phyloP scores from a whole-genome alignment of 345 rosid genomes.

The Bretschneidera sinensis region DNA sequence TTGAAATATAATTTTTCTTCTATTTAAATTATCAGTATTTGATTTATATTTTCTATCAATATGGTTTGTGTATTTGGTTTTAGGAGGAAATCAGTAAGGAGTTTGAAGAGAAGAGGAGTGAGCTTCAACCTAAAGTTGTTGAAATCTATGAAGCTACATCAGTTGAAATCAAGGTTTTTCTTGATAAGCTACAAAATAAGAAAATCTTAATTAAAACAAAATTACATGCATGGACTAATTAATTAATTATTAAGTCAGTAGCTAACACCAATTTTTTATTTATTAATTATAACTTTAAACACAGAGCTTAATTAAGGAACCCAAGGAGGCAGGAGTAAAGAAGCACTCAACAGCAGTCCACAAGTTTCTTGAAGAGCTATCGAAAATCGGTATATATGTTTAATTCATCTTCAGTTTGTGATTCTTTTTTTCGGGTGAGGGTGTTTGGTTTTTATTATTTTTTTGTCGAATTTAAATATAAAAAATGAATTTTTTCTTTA shows the following conservation, averaged over 20 bases:
- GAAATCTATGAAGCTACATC: constrained; percentile 79
- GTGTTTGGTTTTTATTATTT: too few relatives aligned
- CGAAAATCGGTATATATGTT: constrained; percentile 52
- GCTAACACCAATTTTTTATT: too few relatives aligned
- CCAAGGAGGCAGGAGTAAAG: constrained; percentile 60
- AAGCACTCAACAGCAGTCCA: constrained; percentile 52
- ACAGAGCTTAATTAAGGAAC: constrained; percentile 70
- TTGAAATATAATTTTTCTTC: too few relatives aligned
- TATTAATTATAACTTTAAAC: not conserved
- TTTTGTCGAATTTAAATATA: too few relatives aligned
- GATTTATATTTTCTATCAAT: too few relatives aligned
- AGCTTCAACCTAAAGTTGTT: constrained; percentile 69
- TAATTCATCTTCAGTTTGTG: too few relatives aligned
- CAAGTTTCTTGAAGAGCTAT: constrained; percentile 72
- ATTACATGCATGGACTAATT: too few relatives aligned
- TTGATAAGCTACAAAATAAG: not conserved
- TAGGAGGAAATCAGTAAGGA: constrained; percentile 69
- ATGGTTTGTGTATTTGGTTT: not conserved
- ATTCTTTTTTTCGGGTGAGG: too few relatives aligned
- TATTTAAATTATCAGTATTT: too few relatives aligned
- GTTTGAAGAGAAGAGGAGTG: constrained; percentile 72
- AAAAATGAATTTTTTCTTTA: too few relatives aligned
- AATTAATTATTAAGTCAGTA: too few relatives aligned
- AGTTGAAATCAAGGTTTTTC: constrained; percentile 59
- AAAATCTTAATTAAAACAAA: not conserved